Percentiles rank a stretch among this genome's conserved stretches.
phyloP scores from a whole-genome alignment of 148 eudicot genomes.

The Chenopodium quinoa region DNA sequence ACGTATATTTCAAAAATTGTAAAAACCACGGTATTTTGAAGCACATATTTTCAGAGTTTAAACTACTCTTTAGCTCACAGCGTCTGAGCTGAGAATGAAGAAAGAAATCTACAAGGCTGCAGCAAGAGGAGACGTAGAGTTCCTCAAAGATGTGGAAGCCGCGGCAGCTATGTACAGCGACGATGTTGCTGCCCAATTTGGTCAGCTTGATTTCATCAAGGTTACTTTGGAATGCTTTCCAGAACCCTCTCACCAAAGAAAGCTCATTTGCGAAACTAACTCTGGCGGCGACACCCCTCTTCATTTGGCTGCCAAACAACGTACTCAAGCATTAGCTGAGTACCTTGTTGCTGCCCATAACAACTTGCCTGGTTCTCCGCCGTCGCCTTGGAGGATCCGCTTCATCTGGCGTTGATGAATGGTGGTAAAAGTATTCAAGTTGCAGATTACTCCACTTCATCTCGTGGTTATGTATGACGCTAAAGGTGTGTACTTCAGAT shows the following conservation, averaged over 20 bases:
- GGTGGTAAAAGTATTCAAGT: not conserved
- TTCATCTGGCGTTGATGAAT: not conserved
- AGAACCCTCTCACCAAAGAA: not conserved
- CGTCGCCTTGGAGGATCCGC: not conserved
- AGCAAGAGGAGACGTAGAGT: not conserved
- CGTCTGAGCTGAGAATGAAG: not conserved
- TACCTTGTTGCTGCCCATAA: no score
- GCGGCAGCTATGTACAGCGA: not conserved
- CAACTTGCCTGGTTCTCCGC: not conserved
- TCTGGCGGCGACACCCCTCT: not conserved
- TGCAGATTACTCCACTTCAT: not conserved
- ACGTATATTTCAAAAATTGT: no score
- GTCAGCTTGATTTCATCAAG: not conserved
- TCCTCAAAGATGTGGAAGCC: not conserved
- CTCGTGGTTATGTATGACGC: not conserved
- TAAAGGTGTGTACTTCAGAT: not conserved
- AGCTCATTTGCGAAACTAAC: not conserved
- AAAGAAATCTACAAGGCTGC: not conserved
- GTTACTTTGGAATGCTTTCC: not conserved
- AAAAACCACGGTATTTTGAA: no score
- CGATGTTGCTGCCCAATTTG: not conserved
- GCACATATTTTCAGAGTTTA: no score
- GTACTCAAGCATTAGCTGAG: not conserved
- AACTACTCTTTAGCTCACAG: no score
- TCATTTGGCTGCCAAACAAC: not conserved